These are phyloP conservation scores for Candida arabinofermentans DNA, from an alignment of 805 yeast genomes.

Conservation along the genomic window DNA sequence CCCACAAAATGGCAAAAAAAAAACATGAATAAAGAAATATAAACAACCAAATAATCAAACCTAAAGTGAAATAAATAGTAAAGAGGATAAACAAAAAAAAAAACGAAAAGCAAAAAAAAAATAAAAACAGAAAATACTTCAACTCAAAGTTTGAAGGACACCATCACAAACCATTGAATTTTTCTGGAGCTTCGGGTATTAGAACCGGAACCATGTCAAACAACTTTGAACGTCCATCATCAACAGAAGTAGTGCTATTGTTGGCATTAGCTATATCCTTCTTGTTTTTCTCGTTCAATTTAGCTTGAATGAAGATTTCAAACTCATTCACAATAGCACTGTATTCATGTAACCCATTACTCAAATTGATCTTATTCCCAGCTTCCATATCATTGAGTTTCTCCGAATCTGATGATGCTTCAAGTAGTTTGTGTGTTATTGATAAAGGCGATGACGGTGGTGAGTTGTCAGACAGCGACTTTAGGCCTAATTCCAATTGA, in stretches of 20 bases:
- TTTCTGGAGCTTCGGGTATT: constrained; percentile 31
- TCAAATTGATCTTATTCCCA: constrained; percentile 26
- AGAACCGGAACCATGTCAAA: constrained; percentile 29
- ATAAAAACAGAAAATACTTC: neutral
- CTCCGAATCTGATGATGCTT: neutral
- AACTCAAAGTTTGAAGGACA: too few relatives aligned
- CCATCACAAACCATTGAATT: constrained; percentile 21
- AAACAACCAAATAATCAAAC: neutral
- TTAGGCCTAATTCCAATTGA: neutral
- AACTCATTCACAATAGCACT: constrained; percentile 42
- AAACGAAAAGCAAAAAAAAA: neutral
- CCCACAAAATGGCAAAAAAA: neutral
- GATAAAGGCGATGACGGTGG: neutral
- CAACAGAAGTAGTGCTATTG: neutral
- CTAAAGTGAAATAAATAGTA: neutral
- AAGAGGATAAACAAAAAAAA: neutral
- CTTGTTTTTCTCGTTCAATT: constrained; percentile 6
- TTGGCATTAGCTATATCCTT: constrained; percentile 1
- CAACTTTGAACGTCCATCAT: neutral
- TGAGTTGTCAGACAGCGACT: neutral
- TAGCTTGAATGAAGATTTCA: constrained; percentile 33
- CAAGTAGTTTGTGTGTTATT: neutral
- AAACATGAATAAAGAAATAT: neutral
- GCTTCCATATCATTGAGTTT: neutral
- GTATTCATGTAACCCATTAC: constrained; percentile 52